A percentile compares a stretch with the other conserved stretches of the same genome.
Conservation (phyloP, 1,139 yeast genomes). For the Hansenula sp. region DNA sequence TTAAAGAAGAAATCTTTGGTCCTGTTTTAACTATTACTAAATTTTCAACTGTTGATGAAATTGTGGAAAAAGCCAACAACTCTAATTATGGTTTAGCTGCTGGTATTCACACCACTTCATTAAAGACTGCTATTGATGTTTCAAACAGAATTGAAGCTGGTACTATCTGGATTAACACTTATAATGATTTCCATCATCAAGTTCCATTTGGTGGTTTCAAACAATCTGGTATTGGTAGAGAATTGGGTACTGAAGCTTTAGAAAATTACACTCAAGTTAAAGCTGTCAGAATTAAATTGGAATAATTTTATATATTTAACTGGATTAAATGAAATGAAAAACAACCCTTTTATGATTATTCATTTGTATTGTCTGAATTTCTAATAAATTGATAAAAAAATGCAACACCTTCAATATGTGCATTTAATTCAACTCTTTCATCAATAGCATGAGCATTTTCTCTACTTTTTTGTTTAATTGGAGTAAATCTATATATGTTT, state of each 20-base stretch:
- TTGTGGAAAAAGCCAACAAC: conserved; percentile 47
- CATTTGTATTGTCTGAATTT: no score
- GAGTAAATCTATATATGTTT: conserved; percentile 33
- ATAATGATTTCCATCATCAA: conserved; percentile 55
- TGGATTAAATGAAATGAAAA: not conserved
- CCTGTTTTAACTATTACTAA: conserved; percentile 57
- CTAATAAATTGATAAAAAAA: no score
- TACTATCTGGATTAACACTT: conserved; percentile 48
- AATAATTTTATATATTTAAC: conserved; percentile 1
- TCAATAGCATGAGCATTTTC: no score
- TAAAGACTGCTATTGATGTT: conserved; percentile 41
- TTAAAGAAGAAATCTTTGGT: conserved; percentile 66
- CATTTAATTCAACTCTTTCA: no score
- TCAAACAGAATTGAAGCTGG: conserved; percentile 53
- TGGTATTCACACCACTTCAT: conserved; percentile 51
- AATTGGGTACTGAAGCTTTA: conserved; percentile 60
- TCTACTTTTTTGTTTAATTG: not conserved
- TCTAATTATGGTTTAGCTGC: conserved; percentile 62
- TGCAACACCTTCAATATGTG: no score
- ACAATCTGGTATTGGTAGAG: conserved; percentile 65
- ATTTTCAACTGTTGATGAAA: conserved; percentile 51
- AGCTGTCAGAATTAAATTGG: conserved; percentile 47
- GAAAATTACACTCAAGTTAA: conserved; percentile 57
- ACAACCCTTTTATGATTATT: no score
- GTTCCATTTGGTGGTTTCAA: conserved; percentile 53